phyloP scores from a whole-genome alignment of 192 early-diverging fungal genomes.

The Umbelopsis sp. region DNA sequence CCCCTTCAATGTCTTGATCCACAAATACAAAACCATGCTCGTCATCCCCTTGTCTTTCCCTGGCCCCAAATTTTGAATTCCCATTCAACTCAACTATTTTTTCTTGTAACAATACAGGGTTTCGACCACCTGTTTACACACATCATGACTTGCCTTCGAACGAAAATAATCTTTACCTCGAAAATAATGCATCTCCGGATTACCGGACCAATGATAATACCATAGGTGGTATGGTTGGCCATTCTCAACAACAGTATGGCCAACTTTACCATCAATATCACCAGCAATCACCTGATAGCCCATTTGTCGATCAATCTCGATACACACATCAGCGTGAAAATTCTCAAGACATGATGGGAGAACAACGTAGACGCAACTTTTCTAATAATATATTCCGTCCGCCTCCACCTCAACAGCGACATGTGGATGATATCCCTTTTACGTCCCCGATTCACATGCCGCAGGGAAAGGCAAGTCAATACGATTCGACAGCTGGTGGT shows the following conservation, averaged over 20 bases:
- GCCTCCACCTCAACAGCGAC: conserved; percentile 15
- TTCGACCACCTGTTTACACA: conserved; percentile 5
- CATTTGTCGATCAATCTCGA: conserved; percentile 15
- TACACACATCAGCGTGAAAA: conserved; percentile 13
- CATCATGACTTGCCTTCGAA: conserved; percentile 5
- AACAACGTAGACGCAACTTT: conserved; percentile 11
- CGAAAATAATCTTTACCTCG: conserved; percentile 13
- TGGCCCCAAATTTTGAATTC: background rate
- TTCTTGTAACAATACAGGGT: background rate
- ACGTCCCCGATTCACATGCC: conserved; percentile 20
- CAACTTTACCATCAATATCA: conserved; percentile 7
- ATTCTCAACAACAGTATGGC: conserved; percentile 5
- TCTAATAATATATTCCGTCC: background rate
- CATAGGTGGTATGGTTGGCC: background rate
- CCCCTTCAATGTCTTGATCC: background rate
- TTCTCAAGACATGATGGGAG: conserved; percentile 5
- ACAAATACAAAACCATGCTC: background rate
- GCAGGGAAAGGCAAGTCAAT: background rate
- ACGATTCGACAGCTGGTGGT: background rate
- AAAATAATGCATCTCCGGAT: background rate
- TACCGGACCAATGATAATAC: conserved; percentile 14
- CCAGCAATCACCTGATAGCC: conserved; percentile 1
- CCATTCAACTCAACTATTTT: no score
- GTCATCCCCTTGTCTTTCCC: background rate
- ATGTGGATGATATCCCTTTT: conserved; percentile 22